Base-by-base conservation (phyloP, 176 grass and related monocot genomes). In the Avena atlantica region DNA sequence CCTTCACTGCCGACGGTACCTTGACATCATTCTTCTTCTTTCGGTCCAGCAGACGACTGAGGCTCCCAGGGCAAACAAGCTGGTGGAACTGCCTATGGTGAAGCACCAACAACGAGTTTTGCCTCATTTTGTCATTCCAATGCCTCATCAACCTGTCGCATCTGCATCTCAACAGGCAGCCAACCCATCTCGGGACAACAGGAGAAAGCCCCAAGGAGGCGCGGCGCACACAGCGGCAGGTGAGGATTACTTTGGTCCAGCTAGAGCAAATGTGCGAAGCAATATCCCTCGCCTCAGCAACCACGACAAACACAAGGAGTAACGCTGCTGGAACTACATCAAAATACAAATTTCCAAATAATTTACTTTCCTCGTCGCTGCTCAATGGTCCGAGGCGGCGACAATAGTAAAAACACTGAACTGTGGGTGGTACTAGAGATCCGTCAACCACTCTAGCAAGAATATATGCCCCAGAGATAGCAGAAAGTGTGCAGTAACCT, bases 261-360 rank as follows among this genome's bases (percentile, higher is more conserved):
- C 31, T 86, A n/a, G 74, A 86, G 48, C 48, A 78, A 3, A 86
- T 20, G 49, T 86, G 53, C 2, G 61, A 69, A 27, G 29, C 61
- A 14, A 69, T 20, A 12, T 69, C 74, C 20, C 60, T 78, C 6
- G 65, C 29, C 60, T 86, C 84, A 20, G 61, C 34, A 24, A 69
- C 1, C 12, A 86, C 0, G 2, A 86, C 74, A 8, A 86, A 9
- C 2, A 45, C 20, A 44, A 76, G 6, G 4, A 85, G 9, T 4
- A 86, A 29, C 61, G 14, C 0, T 15, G 19, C 2, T 10, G 56
- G 16, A 2, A 75, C 40, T 1, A 36, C 0, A 21, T 84, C 57
- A 20, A 21, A 24, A 3, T 49, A 47, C 0, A 2, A 0, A 16
- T 0, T 64, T 49, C 78, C 78, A 80, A 63, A 34, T 34, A 3